Base-by-base conservation (phyloP, 305 asterid genomes). In the Fraxinus floribunda region DNA sequence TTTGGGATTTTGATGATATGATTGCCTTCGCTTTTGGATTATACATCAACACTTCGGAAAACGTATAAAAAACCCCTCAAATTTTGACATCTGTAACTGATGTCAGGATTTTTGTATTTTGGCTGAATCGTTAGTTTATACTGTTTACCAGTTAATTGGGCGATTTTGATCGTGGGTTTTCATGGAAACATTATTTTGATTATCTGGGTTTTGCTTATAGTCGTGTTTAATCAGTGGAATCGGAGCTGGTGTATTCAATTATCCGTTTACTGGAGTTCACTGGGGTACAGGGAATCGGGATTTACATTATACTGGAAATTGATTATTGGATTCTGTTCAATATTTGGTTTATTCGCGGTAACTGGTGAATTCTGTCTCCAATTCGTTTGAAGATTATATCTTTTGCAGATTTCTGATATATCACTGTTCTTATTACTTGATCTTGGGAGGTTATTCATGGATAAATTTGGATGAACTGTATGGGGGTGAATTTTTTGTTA, bases 391-490 rank as follows among this genome's bases (percentile, higher is more conserved):
- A 76, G 64, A 66, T 15, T 26, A 52, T 55, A 70, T 77, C 34
- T 18, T 79, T 49, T 35, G 39, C 66, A 78, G 29, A 52, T 79
- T 62, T 52, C 22, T 73, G 80, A 76, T 70, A n/a, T 30, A 16
- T 81, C 57, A 15, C 9, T 29, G 44, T 66, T 81, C 32, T 73
- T 32, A 22, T 60, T 32, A 3, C 44, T 41, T 73, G 55, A 24
- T 70, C 75, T 68, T 68, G 38, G 75, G 10, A 78, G 83, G 74
- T 24, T 39, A 18, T 55, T 55, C 24, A 5, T 18, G 66, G 66
- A 18, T 6, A 18, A 55, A 55, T 55, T 55, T 55, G 3, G 66
- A 55, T 55, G 66, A 55, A 55, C 26, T 5, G 9, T 55, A 5
- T 55, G 24, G 1, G 1, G 24, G 26, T n/a, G 26, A 46, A 5